Evolutionary conservation across 768 basidiomycete species (phyloP).

Genomic region (Exidia glandulosa): DNA sequence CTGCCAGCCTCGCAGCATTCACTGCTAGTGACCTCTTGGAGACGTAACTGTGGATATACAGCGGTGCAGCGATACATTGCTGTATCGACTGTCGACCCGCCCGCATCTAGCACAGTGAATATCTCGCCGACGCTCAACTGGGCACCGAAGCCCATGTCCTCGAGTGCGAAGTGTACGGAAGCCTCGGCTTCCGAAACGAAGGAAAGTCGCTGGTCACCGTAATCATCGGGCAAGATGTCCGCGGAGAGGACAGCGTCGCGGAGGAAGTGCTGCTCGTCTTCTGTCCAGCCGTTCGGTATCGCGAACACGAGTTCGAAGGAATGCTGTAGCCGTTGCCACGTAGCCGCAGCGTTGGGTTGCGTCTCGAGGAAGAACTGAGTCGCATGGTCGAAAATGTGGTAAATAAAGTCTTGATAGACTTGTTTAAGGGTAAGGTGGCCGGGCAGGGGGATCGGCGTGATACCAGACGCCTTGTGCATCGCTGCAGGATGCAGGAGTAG

Average conservation of each 20-base stretch:
- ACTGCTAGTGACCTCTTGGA: not conserved
- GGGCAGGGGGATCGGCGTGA: conserved; percentile 2
- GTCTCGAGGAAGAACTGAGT: not conserved
- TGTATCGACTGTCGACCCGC: not conserved
- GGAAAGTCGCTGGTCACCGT: not conserved
- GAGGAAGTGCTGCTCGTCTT: conserved; percentile 1
- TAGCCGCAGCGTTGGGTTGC: not conserved
- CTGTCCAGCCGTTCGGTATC: conserved; percentile 5
- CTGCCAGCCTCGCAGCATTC: not conserved
- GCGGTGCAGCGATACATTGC: not conserved
- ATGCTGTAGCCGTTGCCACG: not conserved
- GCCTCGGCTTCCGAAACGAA: conserved; percentile 4
- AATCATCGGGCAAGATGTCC: not conserved
- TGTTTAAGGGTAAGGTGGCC: not conserved
- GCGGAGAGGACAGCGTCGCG: conserved; percentile 1
- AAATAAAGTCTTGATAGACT: conserved; percentile 3
- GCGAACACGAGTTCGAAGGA: not conserved
- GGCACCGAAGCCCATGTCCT: not conserved
- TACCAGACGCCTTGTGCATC: not conserved
- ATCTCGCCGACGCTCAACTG: not conserved
- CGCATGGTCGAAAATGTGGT: not conserved
- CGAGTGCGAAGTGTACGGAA: conserved; percentile 4
- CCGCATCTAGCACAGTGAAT: conserved; percentile 1
- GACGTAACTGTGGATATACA: not conserved
- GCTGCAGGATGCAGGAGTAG: not conserved